Evolutionary conservation across 2,329 filamentous ascomycete species (phyloP), one percentile per base, ranked within the genome.

Genomic region (Ophiognomonia clavigignenti-juglandacearum): DNA sequence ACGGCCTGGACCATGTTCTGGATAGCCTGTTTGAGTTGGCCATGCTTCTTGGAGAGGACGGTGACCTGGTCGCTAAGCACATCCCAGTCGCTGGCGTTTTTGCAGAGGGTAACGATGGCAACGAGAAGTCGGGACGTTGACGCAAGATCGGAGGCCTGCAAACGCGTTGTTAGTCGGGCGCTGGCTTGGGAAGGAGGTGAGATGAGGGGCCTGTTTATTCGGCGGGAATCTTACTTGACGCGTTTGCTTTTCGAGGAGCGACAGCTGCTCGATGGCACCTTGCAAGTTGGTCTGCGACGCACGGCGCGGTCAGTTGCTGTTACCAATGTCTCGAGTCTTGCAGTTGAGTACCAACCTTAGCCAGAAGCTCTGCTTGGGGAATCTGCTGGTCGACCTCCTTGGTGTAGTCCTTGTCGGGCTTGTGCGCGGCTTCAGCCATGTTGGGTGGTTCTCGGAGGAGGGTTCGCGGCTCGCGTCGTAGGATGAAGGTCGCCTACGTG

Each of bases 1-100:
- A 96, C 90, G 39, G 85, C 86, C 75, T 98, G 93, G 52, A 98
- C 91, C 93, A 98, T 98, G 75, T 92, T 93, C 60, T 93, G 97
- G 61, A 91, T 93, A 62, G 93, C 93, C 71, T 97, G 93, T 72
- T 98, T 98, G 64, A 98, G 90, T 75, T 98, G 93, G 60, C 91
- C 88, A 86, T 98, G 93, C 76, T 98, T 98, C 83, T 98, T 98
- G 56, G 93, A 97, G 48, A 98, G 78, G 55, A 96, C 78, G 60
- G 96, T 78, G 54, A 96, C 88, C 72, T 98, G 93, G 72, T 98
- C 93, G 66, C 96, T 97, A 71, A 98, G 80, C 61, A 96, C 73
- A 66, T 82, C 84, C 93, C 93, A 98, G 67, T 98, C 90, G 57
- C 85, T 85, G 18, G 87, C 83, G 67, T 95, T 78, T 71, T 96